Conservation (phyloP, 2,329 filamentous ascomycete genomes). For the Phyllachora maydis region DNA sequence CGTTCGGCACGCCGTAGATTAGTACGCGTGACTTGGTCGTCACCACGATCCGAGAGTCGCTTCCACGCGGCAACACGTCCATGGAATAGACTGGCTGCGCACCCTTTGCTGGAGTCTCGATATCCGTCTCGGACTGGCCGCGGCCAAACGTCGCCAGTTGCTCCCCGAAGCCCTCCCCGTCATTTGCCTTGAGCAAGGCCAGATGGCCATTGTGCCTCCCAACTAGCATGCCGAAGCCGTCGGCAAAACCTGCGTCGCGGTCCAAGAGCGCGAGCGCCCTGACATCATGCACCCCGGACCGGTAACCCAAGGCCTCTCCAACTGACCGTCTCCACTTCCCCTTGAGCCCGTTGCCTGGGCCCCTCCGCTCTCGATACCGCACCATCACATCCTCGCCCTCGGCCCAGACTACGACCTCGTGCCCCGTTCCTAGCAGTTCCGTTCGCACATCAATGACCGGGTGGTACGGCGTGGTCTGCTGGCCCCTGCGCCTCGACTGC, state of each 20-base stretch:
- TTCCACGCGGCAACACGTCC: too few relatives aligned
- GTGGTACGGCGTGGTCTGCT: too few relatives aligned
- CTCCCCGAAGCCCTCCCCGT: too few relatives aligned
- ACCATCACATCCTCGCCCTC: conserved; percentile 28
- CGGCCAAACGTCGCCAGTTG: too few relatives aligned
- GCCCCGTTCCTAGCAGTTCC: too few relatives aligned
- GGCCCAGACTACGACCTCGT: conserved; percentile 28
- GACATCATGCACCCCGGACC: conserved; percentile 25
- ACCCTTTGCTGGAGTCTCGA: too few relatives aligned
- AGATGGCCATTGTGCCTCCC: conserved; percentile 29
- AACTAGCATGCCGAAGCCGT: conserved; percentile 15
- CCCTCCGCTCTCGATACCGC: conserved; percentile 13
- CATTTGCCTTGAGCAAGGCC: conserved; percentile 20
- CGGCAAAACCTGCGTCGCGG: conserved; percentile 5
- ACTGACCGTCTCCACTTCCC: conserved; percentile 6
- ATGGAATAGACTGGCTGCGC: too few relatives aligned
- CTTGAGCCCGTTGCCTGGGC: conserved; percentile 3
- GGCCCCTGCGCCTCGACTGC: too few relatives aligned
- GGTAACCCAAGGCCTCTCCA: conserved; percentile 18
- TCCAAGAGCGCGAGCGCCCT: conserved; percentile 23
- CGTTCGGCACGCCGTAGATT: conserved; percentile 11
- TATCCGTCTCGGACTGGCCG: too few relatives aligned
- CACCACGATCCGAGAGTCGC: conserved; percentile 13
- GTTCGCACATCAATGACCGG: too few relatives aligned
- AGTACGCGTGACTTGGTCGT: conserved; percentile 13